These are phyloP conservation scores for Penicillium glabrum DNA, from an alignment of 2,329 filamentous ascomycete species.

Conservation along the genomic window DNA sequence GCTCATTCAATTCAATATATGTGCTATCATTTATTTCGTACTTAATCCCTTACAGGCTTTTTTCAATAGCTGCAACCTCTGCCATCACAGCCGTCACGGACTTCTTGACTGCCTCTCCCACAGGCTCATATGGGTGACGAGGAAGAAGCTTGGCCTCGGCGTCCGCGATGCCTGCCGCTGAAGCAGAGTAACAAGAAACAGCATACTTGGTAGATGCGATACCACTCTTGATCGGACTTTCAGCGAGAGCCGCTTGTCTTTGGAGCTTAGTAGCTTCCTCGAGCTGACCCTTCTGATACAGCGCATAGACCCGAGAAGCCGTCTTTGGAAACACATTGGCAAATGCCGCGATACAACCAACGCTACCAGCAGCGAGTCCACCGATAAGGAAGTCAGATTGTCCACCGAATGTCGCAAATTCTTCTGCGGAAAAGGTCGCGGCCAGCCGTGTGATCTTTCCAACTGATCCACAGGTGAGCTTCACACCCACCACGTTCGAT, in stretches of 20 bases:
- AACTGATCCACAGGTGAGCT: conserved; percentile 64
- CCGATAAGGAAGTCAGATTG: conserved; percentile 70
- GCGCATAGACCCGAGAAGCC: conserved; percentile 58
- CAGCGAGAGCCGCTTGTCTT: conserved; percentile 61
- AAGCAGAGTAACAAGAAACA: conserved; percentile 60
- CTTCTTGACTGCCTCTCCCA: conserved; percentile 44
- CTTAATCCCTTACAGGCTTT: conserved; percentile 7
- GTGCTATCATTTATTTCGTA: neutral
- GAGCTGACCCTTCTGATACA: conserved; percentile 58
- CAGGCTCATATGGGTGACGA: conserved; percentile 58
- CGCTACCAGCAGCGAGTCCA: conserved; percentile 53
- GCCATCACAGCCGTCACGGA: conserved; percentile 35
- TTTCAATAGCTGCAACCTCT: conserved; percentile 18
- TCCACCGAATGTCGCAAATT: conserved; percentile 69
- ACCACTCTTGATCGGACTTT: conserved; percentile 64
- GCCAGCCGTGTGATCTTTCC: conserved; percentile 61
- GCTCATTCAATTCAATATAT: too few species aligned
- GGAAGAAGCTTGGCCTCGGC: conserved; percentile 59
- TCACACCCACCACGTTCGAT: conserved; percentile 62
- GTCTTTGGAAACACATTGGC: conserved; percentile 59
- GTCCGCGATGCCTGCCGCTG: conserved; percentile 57
- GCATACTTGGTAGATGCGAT: conserved; percentile 68
- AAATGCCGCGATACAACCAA: conserved; percentile 59
- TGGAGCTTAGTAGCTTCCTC: conserved; percentile 62
- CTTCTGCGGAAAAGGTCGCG: conserved; percentile 51